These are phyloP conservation scores for Lonicera japonica DNA, from an alignment of 129 eudicot genomes.

Conservation along the genomic window DNA sequence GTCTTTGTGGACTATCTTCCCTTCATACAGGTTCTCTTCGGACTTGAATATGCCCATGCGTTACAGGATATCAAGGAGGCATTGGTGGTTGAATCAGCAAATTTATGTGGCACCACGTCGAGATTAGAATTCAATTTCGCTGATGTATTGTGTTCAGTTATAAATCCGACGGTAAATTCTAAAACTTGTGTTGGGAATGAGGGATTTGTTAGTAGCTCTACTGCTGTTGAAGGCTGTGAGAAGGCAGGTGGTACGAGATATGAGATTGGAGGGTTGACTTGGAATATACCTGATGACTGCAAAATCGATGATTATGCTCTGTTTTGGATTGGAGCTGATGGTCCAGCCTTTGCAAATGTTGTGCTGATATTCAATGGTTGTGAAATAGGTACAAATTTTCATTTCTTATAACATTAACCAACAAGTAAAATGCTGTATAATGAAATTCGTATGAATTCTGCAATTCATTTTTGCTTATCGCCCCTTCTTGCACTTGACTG, in stretches of 20 bases:
- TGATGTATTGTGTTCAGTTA: conserved; percentile 43
- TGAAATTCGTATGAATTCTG: too few relatives aligned
- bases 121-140: conserved; percentile 49
- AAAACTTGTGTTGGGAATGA: conserved; percentile 19
- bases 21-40: conserved; percentile 57
- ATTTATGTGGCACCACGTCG: conserved; percentile 20
- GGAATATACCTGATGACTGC: conserved; percentile 53
- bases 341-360: conserved; percentile 78
- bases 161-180: conserved; percentile 32
- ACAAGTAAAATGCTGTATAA: background rate
- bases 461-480: too few relatives aligned
- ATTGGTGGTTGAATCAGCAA: conserved; percentile 23
- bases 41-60: conserved; percentile 82
- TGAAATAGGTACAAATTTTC: conserved; percentile 59
- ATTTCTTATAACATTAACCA: background rate
- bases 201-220: too few relatives aligned
- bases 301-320: conserved; percentile 70
- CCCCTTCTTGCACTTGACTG: too few relatives aligned
- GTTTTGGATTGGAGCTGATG: conserved; percentile 79
- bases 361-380: conserved; percentile 75
- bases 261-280: conserved; percentile 69
- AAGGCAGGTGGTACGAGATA: conserved; percentile 25
- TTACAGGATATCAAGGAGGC: conserved; percentile 49
- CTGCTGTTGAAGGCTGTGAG: conserved; percentile 23
- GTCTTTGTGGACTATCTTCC: conserved; percentile 1